A percentile compares a stretch with the other conserved stretches of the same genome.
These are phyloP conservation scores for Lipomyces japonicus DNA, from an alignment of 805 yeast species.

Conservation along the genomic window DNA sequence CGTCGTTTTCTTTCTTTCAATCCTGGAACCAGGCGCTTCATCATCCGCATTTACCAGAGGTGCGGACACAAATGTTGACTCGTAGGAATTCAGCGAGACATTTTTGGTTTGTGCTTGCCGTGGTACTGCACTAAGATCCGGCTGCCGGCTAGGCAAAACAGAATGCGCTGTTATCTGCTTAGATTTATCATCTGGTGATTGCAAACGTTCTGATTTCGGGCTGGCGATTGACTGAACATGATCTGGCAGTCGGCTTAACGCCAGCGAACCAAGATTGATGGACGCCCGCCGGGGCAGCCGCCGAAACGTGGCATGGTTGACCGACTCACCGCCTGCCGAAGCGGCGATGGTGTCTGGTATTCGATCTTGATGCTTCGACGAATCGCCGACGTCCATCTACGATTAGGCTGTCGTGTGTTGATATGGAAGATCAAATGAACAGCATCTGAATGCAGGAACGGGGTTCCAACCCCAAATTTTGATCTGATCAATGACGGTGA, in stretches of 20 bases:
- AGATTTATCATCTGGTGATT: conserved; percentile 6
- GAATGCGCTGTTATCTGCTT: too few relatives aligned
- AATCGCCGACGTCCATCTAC: too few relatives aligned
- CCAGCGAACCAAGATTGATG: conserved; percentile 12
- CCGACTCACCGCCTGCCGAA: conserved; percentile 3
- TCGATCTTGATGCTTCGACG: too few relatives aligned
- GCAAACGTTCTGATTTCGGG: conserved; percentile 11
- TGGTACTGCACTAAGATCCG: neutral
- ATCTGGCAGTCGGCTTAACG: conserved; percentile 12
- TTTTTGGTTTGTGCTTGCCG: neutral
- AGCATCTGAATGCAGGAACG: too few relatives aligned
- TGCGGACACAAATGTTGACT: too few relatives aligned
- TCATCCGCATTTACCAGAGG: neutral
- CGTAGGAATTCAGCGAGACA: neutral
- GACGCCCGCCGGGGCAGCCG: conserved; percentile 17
- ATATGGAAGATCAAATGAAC: too few relatives aligned
- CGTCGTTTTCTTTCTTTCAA: neutral
- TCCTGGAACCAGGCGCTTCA: neutral
- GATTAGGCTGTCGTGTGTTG: too few relatives aligned
- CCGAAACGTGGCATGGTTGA: conserved; percentile 1
- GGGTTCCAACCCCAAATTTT: too few relatives aligned
- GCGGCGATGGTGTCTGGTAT: too few relatives aligned
- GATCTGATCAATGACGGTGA: too few relatives aligned
- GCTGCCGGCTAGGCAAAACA: neutral
- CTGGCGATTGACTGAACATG: neutral